Evolutionary conservation across 371 early-diverging fungal species (phyloP).

Genomic region (Dichotomocladium elegans): DNA sequence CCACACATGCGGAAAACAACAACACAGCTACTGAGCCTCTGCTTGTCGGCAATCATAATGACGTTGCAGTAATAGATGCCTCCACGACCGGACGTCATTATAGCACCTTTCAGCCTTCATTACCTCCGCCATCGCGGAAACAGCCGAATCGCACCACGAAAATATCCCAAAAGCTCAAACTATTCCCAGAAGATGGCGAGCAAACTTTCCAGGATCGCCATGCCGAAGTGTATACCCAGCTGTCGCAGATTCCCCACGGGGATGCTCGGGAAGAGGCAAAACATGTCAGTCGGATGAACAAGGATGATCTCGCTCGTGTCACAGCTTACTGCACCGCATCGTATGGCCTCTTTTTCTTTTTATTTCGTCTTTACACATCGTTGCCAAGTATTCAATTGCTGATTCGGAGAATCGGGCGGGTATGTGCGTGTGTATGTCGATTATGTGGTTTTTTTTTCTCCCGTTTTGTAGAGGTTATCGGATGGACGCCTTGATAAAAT

Average conservation of each 20-base stretch:
- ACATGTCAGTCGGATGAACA: conserved; percentile 40
- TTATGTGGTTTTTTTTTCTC: too few relatives aligned
- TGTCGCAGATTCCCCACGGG: conserved; percentile 47
- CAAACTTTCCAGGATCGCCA: conserved; percentile 18
- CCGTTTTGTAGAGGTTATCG: conserved; percentile 45
- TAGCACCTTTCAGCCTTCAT: conserved; percentile 8
- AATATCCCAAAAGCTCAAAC: conserved; percentile 86
- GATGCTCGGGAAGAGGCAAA: conserved; percentile 41
- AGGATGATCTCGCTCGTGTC: conserved; percentile 57
- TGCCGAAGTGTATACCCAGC: conserved; percentile 43
- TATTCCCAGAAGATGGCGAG: conserved; percentile 85
- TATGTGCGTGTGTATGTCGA: too few relatives aligned
- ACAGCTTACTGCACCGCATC: conserved; percentile 90
- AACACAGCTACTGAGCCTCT: too few relatives aligned
- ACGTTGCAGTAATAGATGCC: too few relatives aligned
- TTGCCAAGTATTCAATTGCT: too few relatives aligned
- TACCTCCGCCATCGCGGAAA: conserved; percentile 26
- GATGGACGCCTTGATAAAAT: conserved; percentile 55
- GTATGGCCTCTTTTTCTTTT: conserved; percentile 23
- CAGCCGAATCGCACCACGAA: conserved; percentile 84
- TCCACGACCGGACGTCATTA: too few relatives aligned
- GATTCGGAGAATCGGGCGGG: too few relatives aligned
- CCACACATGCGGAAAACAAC: too few relatives aligned
- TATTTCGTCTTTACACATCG: too few relatives aligned
- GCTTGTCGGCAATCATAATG: too few relatives aligned